Percentiles rank a stretch among this genome's conserved stretches.
phyloP scores from a whole-genome alignment of 2,329 filamentous ascomycete genomes.

The Fusarium albosuccineum region DNA sequence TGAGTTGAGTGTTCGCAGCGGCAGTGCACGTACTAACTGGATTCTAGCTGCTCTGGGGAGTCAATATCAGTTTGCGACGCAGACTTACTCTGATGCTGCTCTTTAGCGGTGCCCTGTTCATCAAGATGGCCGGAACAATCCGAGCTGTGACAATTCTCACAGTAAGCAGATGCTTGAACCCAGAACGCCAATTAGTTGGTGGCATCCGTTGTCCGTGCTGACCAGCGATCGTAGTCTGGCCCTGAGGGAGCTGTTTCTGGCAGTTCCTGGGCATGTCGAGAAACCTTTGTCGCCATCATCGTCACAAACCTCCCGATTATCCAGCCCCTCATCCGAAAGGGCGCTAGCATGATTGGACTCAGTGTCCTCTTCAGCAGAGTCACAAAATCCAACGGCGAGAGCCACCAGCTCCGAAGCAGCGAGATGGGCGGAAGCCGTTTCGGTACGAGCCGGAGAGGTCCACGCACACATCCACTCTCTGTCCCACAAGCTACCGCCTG shows the following conservation, averaged over 20 bases:
- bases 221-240: conserved; percentile 19
- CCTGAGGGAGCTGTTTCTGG: conserved; percentile 36
- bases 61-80: conserved; percentile 40
- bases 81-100: conserved; percentile 39
- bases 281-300: conserved; percentile 55
- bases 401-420: conserved; percentile 38
- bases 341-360: conserved; percentile 37
- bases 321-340: conserved; percentile 37
- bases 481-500: conserved; percentile 34
- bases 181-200: not conserved
- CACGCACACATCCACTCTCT: conserved; percentile 18
- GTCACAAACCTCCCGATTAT: conserved; percentile 51
- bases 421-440: conserved; percentile 31
- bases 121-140: conserved; percentile 42
- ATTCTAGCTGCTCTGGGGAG: conserved; percentile 37
- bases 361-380: conserved; percentile 35
- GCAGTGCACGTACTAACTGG: not conserved
- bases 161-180: not conserved
- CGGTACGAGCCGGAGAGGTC: conserved; percentile 21
- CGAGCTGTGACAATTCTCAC: conserved; percentile 37
- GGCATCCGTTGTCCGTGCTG: not conserved
- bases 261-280: conserved; percentile 53
- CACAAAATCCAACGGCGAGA: conserved; percentile 36
- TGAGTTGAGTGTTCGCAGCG: not conserved
- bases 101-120: conserved; percentile 39